Conservation (phyloP, 2,329 filamentous ascomycete species). For the Alternaria gaisen region DNA sequence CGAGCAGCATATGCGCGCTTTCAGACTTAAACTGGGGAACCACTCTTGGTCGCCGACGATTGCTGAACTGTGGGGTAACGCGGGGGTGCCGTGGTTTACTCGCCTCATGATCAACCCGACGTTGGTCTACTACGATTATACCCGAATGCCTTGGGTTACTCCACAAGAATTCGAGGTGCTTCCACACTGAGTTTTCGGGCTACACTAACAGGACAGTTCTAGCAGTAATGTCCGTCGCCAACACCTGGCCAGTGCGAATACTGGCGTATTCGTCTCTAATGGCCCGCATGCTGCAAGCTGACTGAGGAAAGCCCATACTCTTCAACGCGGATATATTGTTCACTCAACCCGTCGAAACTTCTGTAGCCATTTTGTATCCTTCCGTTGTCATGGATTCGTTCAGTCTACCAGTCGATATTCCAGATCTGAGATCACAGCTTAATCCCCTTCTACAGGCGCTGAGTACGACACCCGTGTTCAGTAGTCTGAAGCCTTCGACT, state of each 20-base stretch:
- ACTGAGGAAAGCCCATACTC: neutral
- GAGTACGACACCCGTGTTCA: slow-evolving; percentile 19
- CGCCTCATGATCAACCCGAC: neutral
- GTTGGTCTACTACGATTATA: neutral
- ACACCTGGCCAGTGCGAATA: neutral
- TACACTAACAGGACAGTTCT: neutral
- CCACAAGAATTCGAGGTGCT: neutral
- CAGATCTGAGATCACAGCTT: slow-evolving; percentile 22
- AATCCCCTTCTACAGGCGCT: slow-evolving; percentile 22
- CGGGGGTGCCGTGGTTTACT: slow-evolving; percentile 3
- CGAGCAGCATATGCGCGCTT: neutral
- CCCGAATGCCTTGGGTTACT: neutral
- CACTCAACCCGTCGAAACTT: neutral
- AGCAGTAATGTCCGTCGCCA: slow-evolving; percentile 8
- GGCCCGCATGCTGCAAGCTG: neutral
- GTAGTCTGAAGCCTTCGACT: slow-evolving; percentile 42
- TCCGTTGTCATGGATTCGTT: slow-evolving; percentile 24
- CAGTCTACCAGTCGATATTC: slow-evolving; percentile 22
- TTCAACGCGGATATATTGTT: neutral
- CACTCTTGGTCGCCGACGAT: neutral
- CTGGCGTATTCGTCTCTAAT: neutral
- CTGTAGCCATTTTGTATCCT: neutral
- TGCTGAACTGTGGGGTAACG: slow-evolving; percentile 19
- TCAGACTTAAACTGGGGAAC: neutral
- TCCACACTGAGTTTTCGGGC: neutral